Percentiles rank a stretch among this genome's conserved stretches.
Evolutionary conservation across 1,284 basidiomycete species (phyloP).

Genomic region (Gomphus bonarii): DNA sequence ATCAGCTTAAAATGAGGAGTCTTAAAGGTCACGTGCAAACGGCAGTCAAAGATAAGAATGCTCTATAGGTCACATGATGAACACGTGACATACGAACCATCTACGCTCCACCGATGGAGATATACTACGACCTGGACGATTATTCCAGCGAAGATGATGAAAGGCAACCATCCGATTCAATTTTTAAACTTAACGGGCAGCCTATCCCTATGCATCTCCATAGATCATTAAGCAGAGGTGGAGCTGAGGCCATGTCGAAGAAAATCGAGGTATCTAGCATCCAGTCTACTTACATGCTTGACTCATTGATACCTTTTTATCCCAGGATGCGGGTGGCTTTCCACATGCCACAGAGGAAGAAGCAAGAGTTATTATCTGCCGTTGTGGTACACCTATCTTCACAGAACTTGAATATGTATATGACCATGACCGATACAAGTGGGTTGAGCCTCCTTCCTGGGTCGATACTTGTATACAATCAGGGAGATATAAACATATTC

Average conservation of each 20-base stretch:
- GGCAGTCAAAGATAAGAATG: no score
- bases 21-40: no score
- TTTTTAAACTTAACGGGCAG: not conserved
- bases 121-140: not conserved
- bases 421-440: slow-evolving; percentile 7
- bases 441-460: slow-evolving; percentile 7
- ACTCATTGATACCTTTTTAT: not conserved
- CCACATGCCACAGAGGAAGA: not conserved
- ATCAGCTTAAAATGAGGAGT: no score
- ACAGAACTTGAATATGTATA: not conserved
- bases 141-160: not conserved
- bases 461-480: slow-evolving; percentile 1
- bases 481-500: not conserved
- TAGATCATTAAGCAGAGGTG: not conserved
- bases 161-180: not conserved
- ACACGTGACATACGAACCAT: not conserved
- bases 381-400: not conserved
- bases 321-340: slow-evolving; percentile 3
- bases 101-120: not conserved
- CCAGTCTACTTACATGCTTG: not conserved
- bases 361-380: slow-evolving; percentile 7
- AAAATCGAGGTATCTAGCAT: not conserved
- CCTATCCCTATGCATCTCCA: slow-evolving; percentile 5
- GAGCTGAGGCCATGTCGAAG: not conserved
- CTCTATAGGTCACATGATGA: not conserved